Conservation (phyloP, 2,329 filamentous ascomycete species). For the Cladosporium phlei region DNA sequence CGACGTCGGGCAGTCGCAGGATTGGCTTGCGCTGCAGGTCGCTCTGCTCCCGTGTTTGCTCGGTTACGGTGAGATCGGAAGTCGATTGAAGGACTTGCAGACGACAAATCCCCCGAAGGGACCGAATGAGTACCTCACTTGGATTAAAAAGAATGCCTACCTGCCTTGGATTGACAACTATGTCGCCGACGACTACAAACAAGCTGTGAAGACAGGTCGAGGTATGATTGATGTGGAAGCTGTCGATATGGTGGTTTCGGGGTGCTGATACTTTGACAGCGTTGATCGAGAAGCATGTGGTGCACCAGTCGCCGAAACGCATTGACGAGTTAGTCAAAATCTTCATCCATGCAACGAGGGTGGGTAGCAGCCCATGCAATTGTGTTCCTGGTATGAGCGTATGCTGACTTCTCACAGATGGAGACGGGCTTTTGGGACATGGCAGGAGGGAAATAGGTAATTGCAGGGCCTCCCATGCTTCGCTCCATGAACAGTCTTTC, state of each 20-base stretch:
- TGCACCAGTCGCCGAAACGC: constrained; percentile 65
- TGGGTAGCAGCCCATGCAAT: constrained; percentile 37
- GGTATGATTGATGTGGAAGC: constrained; percentile 42
- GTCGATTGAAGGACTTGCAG: constrained; percentile 59
- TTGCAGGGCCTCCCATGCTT: no score
- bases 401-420: constrained; percentile 45
- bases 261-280: constrained; percentile 34
- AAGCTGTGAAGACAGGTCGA: constrained; percentile 65
- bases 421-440: constrained; percentile 74
- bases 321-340: constrained; percentile 80
- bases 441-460: constrained; percentile 34
- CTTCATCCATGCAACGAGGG: constrained; percentile 82
- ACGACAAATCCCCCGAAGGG: constrained; percentile 38
- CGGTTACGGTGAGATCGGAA: constrained; percentile 79
- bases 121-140: constrained; percentile 66
- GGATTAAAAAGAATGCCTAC: constrained; percentile 74
- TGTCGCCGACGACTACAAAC: constrained; percentile 69
- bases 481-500: no score
- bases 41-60: constrained; percentile 81
- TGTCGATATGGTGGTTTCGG: no score
- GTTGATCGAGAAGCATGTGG: constrained; percentile 69
- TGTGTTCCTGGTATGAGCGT: constrained; percentile 12
- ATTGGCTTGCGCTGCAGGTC: constrained; percentile 82
- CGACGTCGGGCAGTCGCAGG: constrained; percentile 80
- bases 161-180: constrained; percentile 93